Conservation (phyloP, 345 rosid species). For the Odontarrhena argentea region DNA sequence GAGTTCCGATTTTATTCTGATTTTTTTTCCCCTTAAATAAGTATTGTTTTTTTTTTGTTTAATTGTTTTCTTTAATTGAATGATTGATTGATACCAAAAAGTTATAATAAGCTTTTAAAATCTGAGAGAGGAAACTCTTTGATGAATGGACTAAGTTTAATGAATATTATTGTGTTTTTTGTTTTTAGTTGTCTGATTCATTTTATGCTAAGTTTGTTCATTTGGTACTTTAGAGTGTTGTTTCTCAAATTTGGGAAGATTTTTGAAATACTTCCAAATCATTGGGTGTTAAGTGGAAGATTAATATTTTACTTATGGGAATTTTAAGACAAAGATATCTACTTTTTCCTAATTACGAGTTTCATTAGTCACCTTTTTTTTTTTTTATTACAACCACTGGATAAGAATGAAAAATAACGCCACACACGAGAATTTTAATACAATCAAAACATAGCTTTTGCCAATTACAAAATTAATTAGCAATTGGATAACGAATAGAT, state of each 20-base stretch:
- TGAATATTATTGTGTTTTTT: constrained; percentile 12
- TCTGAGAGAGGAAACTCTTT: background rate
- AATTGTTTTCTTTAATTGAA: background rate
- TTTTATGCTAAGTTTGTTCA: constrained; percentile 1
- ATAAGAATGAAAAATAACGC: too few relatives aligned
- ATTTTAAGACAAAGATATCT: constrained; percentile 10
- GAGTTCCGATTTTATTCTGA: constrained; percentile 21
- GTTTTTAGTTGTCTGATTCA: constrained; percentile 28
- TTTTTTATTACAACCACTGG: too few relatives aligned
- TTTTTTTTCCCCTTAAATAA: constrained; percentile 9
- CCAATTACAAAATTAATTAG: too few relatives aligned
- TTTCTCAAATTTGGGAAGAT: constrained; percentile 16
- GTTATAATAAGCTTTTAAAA: background rate
- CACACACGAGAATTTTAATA: too few relatives aligned
- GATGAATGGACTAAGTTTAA: constrained; percentile 9
- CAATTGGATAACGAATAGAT: too few relatives aligned
- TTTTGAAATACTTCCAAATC: constrained; percentile 8
- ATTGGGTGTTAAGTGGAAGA: background rate
- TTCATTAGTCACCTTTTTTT: too few relatives aligned
- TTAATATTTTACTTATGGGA: background rate
- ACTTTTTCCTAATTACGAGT: background rate
- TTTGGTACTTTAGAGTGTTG: constrained; percentile 11
- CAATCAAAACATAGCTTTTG: too few relatives aligned
- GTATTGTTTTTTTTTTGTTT: background rate
- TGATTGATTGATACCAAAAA: constrained; percentile 2